phyloP scores from a whole-genome alignment of 2,329 filamentous ascomycete species.

The Stemphylium vesicarium region DNA sequence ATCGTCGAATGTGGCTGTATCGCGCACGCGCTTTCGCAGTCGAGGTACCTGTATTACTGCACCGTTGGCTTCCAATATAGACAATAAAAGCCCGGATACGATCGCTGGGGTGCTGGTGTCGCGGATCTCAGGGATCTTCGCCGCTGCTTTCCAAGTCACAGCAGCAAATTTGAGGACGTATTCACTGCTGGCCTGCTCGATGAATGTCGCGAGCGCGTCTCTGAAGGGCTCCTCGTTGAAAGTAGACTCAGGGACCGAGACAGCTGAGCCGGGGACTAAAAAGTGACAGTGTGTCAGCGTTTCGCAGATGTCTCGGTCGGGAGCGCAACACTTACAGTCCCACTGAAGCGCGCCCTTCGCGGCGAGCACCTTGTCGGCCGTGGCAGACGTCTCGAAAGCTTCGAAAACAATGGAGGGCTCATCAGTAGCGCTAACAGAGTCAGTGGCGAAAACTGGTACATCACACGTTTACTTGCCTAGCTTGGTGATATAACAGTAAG shows the following conservation, averaged over 20 bases:
- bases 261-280: slow-evolving; percentile 60
- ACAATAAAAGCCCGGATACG: slow-evolving; percentile 66
- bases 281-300: not conserved
- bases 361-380: slow-evolving; percentile 59
- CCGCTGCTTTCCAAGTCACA: slow-evolving; percentile 59
- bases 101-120: slow-evolving; percentile 64
- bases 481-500: slow-evolving; percentile 50
- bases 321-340: slow-evolving; percentile 48
- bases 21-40: slow-evolving; percentile 65
- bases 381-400: slow-evolving; percentile 65
- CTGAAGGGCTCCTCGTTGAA: slow-evolving; percentile 56
- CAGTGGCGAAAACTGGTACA: not conserved
- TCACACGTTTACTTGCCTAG: slow-evolving; percentile 38
- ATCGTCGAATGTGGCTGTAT: slow-evolving; percentile 63
- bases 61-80: slow-evolving; percentile 64
- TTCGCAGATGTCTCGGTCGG: not conserved
- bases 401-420: slow-evolving; percentile 58
- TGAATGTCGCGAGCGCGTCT: slow-evolving; percentile 56
- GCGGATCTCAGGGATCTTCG: slow-evolving; percentile 59
- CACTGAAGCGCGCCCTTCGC: slow-evolving; percentile 61
- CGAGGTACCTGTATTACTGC: slow-evolving; percentile 39
- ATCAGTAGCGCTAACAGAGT: slow-evolving; percentile 14
- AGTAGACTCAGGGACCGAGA: slow-evolving; percentile 52
- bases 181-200: slow-evolving; percentile 64
- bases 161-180: slow-evolving; percentile 61